Evolutionary conservation across 2,329 filamentous ascomycete genomes (phyloP), one percentile per base, ranked within the genome.

Genomic region (Fusarium sp.): DNA sequence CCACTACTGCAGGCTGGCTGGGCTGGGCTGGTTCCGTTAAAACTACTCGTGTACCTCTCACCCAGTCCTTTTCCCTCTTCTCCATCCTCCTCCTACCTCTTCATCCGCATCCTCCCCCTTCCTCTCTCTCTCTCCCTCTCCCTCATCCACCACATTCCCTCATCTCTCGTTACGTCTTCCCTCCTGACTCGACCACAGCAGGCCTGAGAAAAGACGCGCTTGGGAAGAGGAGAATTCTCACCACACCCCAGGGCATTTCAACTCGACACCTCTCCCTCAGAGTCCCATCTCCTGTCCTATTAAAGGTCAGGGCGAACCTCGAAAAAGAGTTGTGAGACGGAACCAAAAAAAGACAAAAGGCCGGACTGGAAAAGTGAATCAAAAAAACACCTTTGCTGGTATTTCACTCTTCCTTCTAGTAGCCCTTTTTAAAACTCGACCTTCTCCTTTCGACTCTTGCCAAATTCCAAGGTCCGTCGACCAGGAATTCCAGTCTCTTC

Each of bases 11-110:
- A 64, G 64, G 73, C 63, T 47, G 42, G 42, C 42, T 47, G 42
- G 42, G 42, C 20, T 71, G 73, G 38, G 65, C 67, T 76, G 68
- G 75, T 54, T 77, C 72, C 72, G 78, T 82, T 82, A 82, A 83
- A 83, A 82, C 81, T 81, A 81, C 77, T 78, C 72, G 69, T 68
- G 71, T 67, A 77, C 79, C 78, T 88, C 84, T 87, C 84, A 85
- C 85, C 87, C 86, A 87, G 85, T 88, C 87, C 86, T 86, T 87
- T 86, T 86, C 84, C 84, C 82, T 85, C 84, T 85, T 82, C 83
- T 85, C 83, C 82, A 84, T 87, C 85, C 84, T 87, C 83, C 84
- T 88, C 86, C 85, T 85, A 86, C 86, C 81, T 75, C 85, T 85
- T 86, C 85, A 79, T 78, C 80, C 79, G 79, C 79, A 77, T 80